A percentile compares a stretch with the other conserved stretches of the same genome.
phyloP scores from a whole-genome alignment of 129 eudicot species.

The Heracleum sosnowskyi region DNA sequence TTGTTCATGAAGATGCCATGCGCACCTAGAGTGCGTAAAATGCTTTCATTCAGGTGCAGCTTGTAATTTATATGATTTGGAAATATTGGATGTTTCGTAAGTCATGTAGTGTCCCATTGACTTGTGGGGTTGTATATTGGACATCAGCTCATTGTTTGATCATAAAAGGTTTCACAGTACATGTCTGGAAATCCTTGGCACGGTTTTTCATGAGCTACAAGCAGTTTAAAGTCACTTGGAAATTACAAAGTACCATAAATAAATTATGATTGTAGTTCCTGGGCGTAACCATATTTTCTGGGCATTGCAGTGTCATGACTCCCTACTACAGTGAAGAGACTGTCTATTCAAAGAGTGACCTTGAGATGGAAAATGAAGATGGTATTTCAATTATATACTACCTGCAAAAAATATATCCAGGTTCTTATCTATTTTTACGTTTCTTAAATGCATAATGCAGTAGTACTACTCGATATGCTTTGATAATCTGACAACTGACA shows the following conservation, averaged over 20 bases:
- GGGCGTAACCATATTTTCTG: conserved; percentile 4
- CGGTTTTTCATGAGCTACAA: background rate
- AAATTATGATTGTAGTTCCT: background rate
- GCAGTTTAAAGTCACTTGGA: background rate
- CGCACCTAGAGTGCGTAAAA: conserved; percentile 90
- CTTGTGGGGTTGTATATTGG: background rate
- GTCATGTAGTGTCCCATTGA: background rate
- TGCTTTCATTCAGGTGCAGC: conserved; percentile 83
- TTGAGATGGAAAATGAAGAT: conserved; percentile 96
- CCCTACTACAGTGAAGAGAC: conserved; percentile 98
- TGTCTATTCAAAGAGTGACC: conserved; percentile 84
- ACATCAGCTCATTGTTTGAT: conserved; percentile 2
- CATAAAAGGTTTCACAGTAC: background rate
- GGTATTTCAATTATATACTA: conserved; percentile 85
- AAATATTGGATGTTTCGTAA: background rate
- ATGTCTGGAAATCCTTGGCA: background rate
- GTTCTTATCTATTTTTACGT: conserved; percentile 27
- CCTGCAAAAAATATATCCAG: conserved; percentile 95
- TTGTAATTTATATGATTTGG: background rate
- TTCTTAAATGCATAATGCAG: background rate
- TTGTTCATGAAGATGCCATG: conserved; percentile 97
- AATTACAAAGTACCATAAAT: background rate
- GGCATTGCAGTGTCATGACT: conserved; percentile 82
- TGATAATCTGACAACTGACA: background rate
- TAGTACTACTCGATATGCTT: background rate